Percentiles rank a stretch among this genome's conserved stretches.
Conservation (phyloP, 345 rosid species). For the Eucalyptus paniculata region DNA sequence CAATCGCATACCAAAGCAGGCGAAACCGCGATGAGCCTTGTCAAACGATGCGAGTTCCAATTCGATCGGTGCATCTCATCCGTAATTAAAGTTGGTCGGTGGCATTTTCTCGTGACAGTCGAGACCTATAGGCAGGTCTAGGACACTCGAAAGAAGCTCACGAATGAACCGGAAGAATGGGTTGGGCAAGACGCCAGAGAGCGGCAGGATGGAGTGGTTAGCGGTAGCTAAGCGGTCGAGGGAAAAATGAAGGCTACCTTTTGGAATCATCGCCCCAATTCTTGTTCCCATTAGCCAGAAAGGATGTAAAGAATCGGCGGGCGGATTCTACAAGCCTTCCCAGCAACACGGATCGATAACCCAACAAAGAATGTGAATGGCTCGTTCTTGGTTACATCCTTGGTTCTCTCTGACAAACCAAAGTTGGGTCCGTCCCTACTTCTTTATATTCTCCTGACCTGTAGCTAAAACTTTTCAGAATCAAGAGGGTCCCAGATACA, state of each 20-base stretch:
- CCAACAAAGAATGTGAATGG: conserved; percentile 1
- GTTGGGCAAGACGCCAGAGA: not conserved
- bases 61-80: not conserved
- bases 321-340: conserved; percentile 16
- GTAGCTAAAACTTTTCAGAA: not conserved
- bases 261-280: conserved; percentile 4
- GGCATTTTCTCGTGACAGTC: too few relatives aligned
- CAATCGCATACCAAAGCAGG: not conserved
- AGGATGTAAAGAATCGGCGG: not conserved
- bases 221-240: conserved; percentile 11
- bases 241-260: not conserved
- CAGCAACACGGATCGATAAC: not conserved
- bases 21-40: not conserved
- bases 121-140: not conserved
- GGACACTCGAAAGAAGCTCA: not conserved
- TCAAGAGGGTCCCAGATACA: not conserved
- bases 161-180: not conserved
- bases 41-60: not conserved
- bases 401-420: conserved; percentile 13
- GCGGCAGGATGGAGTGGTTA: not conserved
- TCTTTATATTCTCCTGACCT: not conserved
- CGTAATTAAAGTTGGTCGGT: not conserved
- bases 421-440: not conserved
- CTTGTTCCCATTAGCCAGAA: not conserved
- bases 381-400: not conserved